Evolutionary conservation across 768 basidiomycete species (phyloP).

Genomic region (Paxillus involutus): DNA sequence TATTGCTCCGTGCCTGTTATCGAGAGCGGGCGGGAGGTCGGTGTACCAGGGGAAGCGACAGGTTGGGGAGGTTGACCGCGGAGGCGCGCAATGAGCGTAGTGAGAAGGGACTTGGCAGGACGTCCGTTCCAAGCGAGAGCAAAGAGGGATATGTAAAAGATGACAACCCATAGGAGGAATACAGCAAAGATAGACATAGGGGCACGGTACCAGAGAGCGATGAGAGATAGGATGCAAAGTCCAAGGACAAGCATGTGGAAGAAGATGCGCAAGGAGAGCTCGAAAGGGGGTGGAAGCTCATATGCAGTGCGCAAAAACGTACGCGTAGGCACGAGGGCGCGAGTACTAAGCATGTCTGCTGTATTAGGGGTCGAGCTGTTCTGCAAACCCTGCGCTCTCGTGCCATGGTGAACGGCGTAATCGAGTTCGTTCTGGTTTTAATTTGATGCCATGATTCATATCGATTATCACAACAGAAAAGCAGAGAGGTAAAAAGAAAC

Average conservation of each 20-base stretch:
- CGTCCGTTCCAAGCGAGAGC: slow-evolving; percentile 56
- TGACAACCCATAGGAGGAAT: slow-evolving; percentile 60
- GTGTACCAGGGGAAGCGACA: slow-evolving; percentile 34
- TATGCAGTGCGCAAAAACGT: slow-evolving; percentile 20
- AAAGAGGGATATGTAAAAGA: slow-evolving; percentile 57
- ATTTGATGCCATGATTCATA: slow-evolving; percentile 11
- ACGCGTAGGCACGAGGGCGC: slow-evolving; percentile 33
- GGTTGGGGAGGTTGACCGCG: slow-evolving; percentile 33
- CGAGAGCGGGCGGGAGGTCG: slow-evolving; percentile 40
- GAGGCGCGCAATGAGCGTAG: slow-evolving; percentile 46
- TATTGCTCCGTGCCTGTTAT: slow-evolving; percentile 40
- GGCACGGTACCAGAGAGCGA: slow-evolving; percentile 58
- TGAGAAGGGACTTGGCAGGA: slow-evolving; percentile 57
- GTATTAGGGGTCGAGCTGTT: slow-evolving; percentile 50
- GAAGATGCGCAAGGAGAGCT: slow-evolving; percentile 46
- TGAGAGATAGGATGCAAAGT: slow-evolving; percentile 54
- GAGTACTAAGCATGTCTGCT: slow-evolving; percentile 46
- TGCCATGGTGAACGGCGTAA: slow-evolving; percentile 60
- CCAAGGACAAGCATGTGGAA: slow-evolving; percentile 61
- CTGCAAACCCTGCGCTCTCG: slow-evolving; percentile 40
- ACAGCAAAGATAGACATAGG: slow-evolving; percentile 57
- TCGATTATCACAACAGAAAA: slow-evolving; percentile 1
- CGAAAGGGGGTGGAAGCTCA: slow-evolving; percentile 37
- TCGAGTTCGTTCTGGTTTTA: slow-evolving; percentile 67
- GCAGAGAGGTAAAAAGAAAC: slow-evolving; percentile 6